Conservation (phyloP, 495 filamentous ascomycete genomes). For the Aspergillus carlsbadensis region DNA sequence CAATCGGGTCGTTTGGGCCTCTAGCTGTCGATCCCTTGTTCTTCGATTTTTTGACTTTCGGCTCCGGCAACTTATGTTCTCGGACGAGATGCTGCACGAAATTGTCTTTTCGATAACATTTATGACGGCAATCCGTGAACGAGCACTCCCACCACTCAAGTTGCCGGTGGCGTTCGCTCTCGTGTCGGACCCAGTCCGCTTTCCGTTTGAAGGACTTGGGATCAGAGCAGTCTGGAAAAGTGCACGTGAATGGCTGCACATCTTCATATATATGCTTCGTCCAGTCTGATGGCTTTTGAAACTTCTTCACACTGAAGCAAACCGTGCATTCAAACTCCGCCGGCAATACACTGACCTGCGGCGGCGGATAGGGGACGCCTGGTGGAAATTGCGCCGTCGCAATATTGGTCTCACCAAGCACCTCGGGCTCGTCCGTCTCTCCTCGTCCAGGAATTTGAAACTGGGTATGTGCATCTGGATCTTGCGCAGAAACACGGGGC, state of each 20-base stretch:
- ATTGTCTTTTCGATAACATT: conserved; percentile 90
- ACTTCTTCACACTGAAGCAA: conserved; percentile 87
- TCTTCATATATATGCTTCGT: conserved; percentile 98
- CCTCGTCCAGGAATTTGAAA: conserved; percentile 52
- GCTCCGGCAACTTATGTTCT: conserved; percentile 87
- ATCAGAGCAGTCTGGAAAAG: conserved; percentile 78
- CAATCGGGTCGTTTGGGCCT: conserved; percentile 36
- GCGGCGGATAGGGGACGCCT: conserved; percentile 79
- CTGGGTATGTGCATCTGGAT: conserved; percentile 45
- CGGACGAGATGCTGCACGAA: conserved; percentile 94
- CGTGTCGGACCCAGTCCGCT: conserved; percentile 95
- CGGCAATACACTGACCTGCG: conserved; percentile 63
- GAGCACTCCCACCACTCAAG: conserved; percentile 92
- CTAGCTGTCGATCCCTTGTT: conserved; percentile 26
- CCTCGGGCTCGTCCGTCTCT: conserved; percentile 61
- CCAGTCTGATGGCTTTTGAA: conserved; percentile 96
- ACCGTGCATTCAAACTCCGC: conserved; percentile 91
- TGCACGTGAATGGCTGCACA: conserved; percentile 93
- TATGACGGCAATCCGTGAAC: conserved; percentile 75
- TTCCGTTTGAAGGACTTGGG: conserved; percentile 97
- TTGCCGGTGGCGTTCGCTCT: conserved; percentile 90
- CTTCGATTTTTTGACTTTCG: conserved; percentile 53
- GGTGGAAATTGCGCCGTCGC: conserved; percentile 70
- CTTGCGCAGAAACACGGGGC: conserved; percentile 44
- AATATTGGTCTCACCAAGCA: conserved; percentile 63